phyloP scores from a whole-genome alignment of 179 eudicot species.

The Spinacia oleracea region DNA sequence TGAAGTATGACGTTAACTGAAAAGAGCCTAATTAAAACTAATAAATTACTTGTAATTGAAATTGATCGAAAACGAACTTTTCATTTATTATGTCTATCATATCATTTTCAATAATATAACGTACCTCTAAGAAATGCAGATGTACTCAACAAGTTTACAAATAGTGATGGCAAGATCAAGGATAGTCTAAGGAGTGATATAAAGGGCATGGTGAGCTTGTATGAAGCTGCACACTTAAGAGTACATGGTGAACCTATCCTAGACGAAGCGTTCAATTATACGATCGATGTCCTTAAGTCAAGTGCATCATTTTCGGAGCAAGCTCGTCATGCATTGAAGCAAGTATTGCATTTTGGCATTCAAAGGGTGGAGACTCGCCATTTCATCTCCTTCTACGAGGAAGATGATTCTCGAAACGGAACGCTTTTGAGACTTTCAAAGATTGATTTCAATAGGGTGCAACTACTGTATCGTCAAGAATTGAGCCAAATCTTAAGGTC shows the following conservation, averaged over 20 bases:
- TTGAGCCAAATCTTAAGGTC: conserved; percentile 29
- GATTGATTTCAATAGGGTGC: conserved; percentile 31
- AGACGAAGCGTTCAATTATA: conserved; percentile 25
- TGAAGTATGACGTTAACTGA: too few relatives aligned
- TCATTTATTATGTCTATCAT: too few relatives aligned
- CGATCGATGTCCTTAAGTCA: conserved; percentile 17
- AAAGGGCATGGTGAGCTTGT: conserved; percentile 36
- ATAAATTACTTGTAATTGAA: too few relatives aligned
- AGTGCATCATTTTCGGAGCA: neutral
- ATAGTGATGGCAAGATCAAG: conserved; percentile 20
- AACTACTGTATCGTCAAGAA: conserved; percentile 33
- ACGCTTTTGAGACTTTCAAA: conserved; percentile 29
- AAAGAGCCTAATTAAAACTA: too few relatives aligned
- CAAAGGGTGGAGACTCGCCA: conserved; percentile 25
- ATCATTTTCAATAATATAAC: neutral
- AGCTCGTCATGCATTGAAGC: conserved; percentile 33
- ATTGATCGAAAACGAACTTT: too few relatives aligned
- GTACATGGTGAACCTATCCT: conserved; percentile 19
- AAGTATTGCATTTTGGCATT: conserved; percentile 31
- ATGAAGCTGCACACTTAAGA: conserved; percentile 28
- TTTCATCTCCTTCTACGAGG: conserved; percentile 32
- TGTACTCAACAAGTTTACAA: conserved; percentile 30
- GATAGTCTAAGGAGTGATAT: conserved; percentile 18
- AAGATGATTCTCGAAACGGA: conserved; percentile 23
- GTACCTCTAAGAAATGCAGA: conserved; percentile 17